Base-by-base conservation (phyloP, 192 early-diverging fungal genomes). In the Coemansia sp. region DNA sequence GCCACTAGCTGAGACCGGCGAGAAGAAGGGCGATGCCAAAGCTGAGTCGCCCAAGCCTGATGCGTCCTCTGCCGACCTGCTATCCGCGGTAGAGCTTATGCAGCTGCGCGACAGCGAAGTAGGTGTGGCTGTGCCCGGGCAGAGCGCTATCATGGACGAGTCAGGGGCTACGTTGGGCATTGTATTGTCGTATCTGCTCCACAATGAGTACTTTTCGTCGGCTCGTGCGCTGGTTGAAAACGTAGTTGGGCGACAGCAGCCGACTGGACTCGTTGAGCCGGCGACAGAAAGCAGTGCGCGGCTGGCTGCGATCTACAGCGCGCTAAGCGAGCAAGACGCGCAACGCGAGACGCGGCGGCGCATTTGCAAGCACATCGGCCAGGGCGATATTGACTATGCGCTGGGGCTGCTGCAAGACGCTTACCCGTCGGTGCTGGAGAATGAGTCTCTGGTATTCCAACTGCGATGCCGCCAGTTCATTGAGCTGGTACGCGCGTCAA, bases 391-490 rank as follows among this genome's bases (percentile, higher is more conserved):
- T 39, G 90, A 92, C 64, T 31, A 68, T 5, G 95, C 95, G 3
- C 86, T 95, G 29, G 70, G 75, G n/a, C 57, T 92, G 41, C 77
- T 90, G 41, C 85, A 94, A 46, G 62, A 79, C 13, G 79, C 87
- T 40, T 96, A 92, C 68, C 93, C 96, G 0, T 69, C 57, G 0
- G 79, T 97, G 22, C 79, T 96, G 12, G 72, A 83, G 15, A 87
- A 94, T 64, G 86, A 85, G 41, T 76, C 87, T 39, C 76, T 97
- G 50, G 78, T 87, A 52, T 95, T 97, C 63, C 87, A 88, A 62
- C 87, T 98, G 38, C 83, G 89, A 24, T 95, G 96, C 72, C 90
- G 87, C 47, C 88, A 93, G 72, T 97, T 97, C 76, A 87, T 97
- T 20, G 94, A 98, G 85, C 87, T 96, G 83, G 89, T 97, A 22